phyloP scores from a whole-genome alignment of 2,329 filamentous ascomycete species.

The Torrubiellomyces zombiae region DNA sequence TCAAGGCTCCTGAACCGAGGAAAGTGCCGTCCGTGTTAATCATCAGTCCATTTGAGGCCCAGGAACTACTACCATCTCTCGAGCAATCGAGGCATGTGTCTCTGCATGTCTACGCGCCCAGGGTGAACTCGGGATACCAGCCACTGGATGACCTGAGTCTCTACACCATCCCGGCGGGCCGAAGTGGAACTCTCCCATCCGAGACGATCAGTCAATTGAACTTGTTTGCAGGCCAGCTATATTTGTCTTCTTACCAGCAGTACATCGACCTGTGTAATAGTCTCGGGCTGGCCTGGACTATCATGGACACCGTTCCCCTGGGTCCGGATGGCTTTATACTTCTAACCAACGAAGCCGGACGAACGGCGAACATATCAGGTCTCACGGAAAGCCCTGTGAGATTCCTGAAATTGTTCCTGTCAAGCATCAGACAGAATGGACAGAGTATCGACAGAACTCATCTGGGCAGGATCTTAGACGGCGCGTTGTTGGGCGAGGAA shows the following conservation, averaged over 20 bases:
- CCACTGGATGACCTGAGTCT: no score
- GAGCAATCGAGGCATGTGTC: conserved; percentile 13
- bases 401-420: conserved; percentile 20
- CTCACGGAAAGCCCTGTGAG: conserved; percentile 21
- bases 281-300: conserved; percentile 32
- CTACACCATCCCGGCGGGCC: no score
- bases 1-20: conserved; percentile 1
- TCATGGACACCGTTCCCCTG: conserved; percentile 9
- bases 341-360: no score
- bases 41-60: conserved; percentile 27
- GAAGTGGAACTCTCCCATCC: no score
- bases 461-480: conserved; percentile 20
- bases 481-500: conserved; percentile 8
- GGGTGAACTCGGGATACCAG: no score
- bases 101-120: conserved; percentile 36
- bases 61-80: conserved; percentile 28
- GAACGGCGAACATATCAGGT: no score
- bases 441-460: conserved; percentile 24
- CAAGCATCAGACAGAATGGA: conserved; percentile 19
- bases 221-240: conserved; percentile 52
- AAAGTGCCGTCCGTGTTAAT: conserved; percentile 1
- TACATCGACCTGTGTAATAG: conserved; percentile 35
- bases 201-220: no score
- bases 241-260: conserved; percentile 35
- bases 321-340: conserved; percentile 18